Base-by-base conservation (phyloP, 768 basidiomycete genomes). In the Epithele typhae region DNA sequence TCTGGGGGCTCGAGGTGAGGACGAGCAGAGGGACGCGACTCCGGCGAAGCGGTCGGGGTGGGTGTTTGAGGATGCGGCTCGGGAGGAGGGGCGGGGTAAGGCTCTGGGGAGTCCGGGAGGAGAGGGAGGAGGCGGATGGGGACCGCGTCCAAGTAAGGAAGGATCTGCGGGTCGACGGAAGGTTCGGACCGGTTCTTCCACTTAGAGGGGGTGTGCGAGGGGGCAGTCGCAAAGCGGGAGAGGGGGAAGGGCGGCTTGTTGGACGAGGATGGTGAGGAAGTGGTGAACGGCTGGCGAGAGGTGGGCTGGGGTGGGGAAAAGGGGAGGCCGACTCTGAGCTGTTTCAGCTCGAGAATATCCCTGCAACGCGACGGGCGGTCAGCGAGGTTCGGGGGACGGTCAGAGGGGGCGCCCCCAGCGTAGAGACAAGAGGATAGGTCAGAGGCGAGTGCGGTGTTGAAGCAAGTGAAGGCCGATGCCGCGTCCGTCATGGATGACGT, bases 51-150 rank as follows among this genome's bases (percentile, higher is more conserved):
- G 17, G 46, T 48, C 4, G 50, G 45, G 0, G 48, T 43, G 2
- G 51, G 46, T 0, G 47, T 41, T 2, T 49, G 46, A 14, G 48
- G 47, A 25, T 50, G 48, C 14, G 47, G 48, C 38, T 53, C 43
- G 3, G 52, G 44, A 22, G 48, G 42, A 2, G 46, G 51, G 30
- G 25, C 27, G 12, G 42, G 19, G 2, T 5, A 10, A 19, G 40
- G 7, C 2, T 43, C 12, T 1, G 45, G 37, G 10, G 46, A 37
- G 12, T 48, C 46, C 15, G 50, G 54, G 14, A 73, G 70, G 21
- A 87, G 69, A 0, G 83, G 84, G 2, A 87, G 58, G 0, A 87
- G 70, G 3, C 74, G 73, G 33, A 87, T 82, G 32, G 84, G 84
- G 5, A 87, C 83, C 22, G 61, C 59, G 36, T 60, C 61, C 18